A percentile compares a stretch with the other conserved stretches of the same genome.
These are phyloP conservation scores for Rhynchospora tenuis DNA, from an alignment of 176 grass and related monocot genomes.

Conservation along the genomic window DNA sequence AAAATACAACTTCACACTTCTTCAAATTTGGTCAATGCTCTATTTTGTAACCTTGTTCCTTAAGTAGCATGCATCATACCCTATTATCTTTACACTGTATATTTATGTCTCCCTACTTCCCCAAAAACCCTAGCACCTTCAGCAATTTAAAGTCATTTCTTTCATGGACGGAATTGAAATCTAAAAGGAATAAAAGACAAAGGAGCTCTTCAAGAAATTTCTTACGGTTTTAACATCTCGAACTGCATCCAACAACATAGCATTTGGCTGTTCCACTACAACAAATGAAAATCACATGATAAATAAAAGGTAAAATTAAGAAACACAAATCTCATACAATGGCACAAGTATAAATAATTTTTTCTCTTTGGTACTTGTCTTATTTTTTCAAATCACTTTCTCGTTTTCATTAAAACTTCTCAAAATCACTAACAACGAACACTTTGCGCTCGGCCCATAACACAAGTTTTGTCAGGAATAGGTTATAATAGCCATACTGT, in stretches of 20 bases:
- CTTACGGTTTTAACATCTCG: constrained; percentile 83
- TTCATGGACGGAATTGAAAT: neutral
- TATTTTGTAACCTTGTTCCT: neutral
- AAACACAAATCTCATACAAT: neutral
- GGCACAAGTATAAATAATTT: neutral
- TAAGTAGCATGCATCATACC: neutral
- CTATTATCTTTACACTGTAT: neutral
- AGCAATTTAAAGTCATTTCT: neutral
- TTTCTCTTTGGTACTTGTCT: neutral
- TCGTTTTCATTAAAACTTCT: constrained; percentile 1
- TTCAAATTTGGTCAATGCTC: neutral
- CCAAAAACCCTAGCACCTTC: constrained; percentile 6
- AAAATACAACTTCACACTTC: neutral
- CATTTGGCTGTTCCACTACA: constrained; percentile 90
- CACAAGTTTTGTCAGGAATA: neutral
- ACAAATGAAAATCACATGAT: constrained; percentile 15
- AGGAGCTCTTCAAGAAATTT: neutral
- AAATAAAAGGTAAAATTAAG: constrained; percentile 11
- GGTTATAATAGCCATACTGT: neutral
- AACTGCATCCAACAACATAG: constrained; percentile 81
- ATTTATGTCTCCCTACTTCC: neutral
- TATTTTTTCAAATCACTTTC: neutral
- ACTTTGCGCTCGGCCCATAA: neutral
- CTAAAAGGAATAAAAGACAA: neutral
- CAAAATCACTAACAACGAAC: neutral